phyloP scores from a whole-genome alignment of 164 flowering plant genomes.

The Chimonanthus praecox region DNA sequence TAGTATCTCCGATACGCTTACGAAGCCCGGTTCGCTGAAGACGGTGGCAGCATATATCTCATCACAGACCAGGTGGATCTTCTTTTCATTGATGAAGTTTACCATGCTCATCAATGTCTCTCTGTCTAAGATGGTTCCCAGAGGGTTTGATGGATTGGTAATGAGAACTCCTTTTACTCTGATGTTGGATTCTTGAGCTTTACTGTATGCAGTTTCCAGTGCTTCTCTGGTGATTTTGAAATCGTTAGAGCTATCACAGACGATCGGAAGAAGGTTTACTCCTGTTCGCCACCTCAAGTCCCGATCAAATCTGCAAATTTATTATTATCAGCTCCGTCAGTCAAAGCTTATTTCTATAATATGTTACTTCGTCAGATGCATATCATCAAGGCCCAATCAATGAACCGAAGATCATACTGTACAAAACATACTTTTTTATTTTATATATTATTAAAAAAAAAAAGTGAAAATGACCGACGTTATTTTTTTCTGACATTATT shows the following conservation, averaged over 20 bases:
- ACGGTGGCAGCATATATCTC: constrained; percentile 70
- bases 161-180: constrained; percentile 60
- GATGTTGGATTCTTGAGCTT: constrained; percentile 46
- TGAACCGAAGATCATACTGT: too few species aligned
- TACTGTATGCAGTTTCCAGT: constrained; percentile 53
- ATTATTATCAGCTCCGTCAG: too few species aligned
- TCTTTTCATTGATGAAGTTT: constrained; percentile 61
- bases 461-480: too few species aligned
- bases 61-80: constrained; percentile 67
- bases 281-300: constrained; percentile 89
- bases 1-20: constrained; percentile 59
- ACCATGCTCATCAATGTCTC: constrained; percentile 38
- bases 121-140: constrained; percentile 42
- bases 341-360: too few species aligned
- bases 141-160: constrained; percentile 77
- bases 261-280: constrained; percentile 57
- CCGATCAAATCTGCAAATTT: constrained; percentile 60
- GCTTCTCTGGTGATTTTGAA: constrained; percentile 44
- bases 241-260: constrained; percentile 60
- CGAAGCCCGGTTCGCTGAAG: constrained; percentile 46
- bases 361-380: too few species aligned
- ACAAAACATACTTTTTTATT: background rate
- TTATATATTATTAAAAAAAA: too few species aligned
- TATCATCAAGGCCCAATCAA: too few species aligned
- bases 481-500: too few species aligned